These are phyloP conservation scores for Knoxdaviesia proteae DNA, from an alignment of 2,329 filamentous ascomycete genomes.

Conservation along the genomic window DNA sequence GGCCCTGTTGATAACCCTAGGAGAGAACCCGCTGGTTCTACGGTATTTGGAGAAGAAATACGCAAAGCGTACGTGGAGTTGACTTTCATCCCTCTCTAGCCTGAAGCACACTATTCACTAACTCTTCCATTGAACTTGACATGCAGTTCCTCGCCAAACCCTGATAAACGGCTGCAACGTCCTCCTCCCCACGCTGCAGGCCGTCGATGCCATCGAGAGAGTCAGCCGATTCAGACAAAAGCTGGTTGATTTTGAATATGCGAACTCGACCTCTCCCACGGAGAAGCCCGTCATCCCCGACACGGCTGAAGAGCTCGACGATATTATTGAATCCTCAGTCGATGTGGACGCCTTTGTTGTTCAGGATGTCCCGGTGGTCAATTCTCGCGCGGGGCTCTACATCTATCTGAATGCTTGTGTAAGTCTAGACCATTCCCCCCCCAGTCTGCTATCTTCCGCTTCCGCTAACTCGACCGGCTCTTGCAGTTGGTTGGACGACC, in stretches of 20 bases:
- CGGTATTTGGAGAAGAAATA: conserved; percentile 28
- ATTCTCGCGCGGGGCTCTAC: conserved; percentile 66
- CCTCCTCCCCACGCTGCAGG: conserved; percentile 33
- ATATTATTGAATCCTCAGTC: conserved; percentile 34
- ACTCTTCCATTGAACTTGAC: not conserved
- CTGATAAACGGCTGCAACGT: not conserved
- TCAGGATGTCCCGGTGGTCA: conserved; percentile 46
- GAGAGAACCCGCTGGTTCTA: conserved; percentile 36
- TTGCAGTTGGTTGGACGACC: conserved; percentile 61
- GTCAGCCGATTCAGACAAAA: conserved; percentile 38
- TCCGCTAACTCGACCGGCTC: not conserved
- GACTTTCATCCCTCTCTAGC: conserved; percentile 4
- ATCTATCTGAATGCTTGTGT: conserved; percentile 69
- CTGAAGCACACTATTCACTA: not conserved
- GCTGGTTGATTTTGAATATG: conserved; percentile 31
- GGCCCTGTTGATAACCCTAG: conserved; percentile 38
- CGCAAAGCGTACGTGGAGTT: conserved; percentile 25
- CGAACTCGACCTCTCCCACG: conserved; percentile 20
- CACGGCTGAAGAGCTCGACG: conserved; percentile 23
- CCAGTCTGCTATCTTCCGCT: not conserved
- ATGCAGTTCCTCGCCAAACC: not conserved
- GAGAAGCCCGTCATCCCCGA: not conserved
- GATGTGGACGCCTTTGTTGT: conserved; percentile 32
- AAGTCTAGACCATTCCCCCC: conserved; percentile 12
- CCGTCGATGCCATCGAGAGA: conserved; percentile 27